phyloP scores from a whole-genome alignment of 768 basidiomycete species.

The Suillus plorans region DNA sequence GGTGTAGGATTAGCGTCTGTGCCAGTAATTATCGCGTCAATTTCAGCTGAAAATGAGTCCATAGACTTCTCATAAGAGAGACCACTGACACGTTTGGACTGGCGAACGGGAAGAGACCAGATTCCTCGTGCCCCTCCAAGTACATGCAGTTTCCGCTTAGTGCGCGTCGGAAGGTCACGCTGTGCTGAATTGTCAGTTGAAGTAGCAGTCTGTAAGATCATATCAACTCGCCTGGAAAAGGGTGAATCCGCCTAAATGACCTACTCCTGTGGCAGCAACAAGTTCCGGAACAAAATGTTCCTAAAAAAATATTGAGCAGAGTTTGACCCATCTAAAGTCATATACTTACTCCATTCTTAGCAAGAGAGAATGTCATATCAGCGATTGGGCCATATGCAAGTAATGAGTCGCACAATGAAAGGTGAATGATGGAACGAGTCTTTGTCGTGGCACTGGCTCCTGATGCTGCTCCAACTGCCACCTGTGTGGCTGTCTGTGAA shows the following conservation, averaged over 20 bases:
- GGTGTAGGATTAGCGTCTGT: constrained; percentile 85
- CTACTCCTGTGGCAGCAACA: constrained; percentile 82
- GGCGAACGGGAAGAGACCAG: constrained; percentile 79
- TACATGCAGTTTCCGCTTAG: constrained; percentile 75
- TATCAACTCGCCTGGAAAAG: constrained; percentile 66
- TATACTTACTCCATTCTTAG: constrained; percentile 63
- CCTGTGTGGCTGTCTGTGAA: constrained; percentile 33
- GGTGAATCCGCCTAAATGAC: constrained; percentile 75
- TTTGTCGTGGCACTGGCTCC: constrained; percentile 33
- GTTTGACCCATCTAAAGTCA: not conserved
- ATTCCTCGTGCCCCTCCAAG: constrained; percentile 81
- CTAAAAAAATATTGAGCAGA: constrained; percentile 33
- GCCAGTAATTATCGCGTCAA: constrained; percentile 78
- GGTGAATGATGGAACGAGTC: constrained; percentile 60
- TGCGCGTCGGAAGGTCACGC: constrained; percentile 72
- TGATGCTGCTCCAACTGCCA: constrained; percentile 39
- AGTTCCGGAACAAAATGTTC: constrained; percentile 78
- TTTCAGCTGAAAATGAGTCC: constrained; percentile 43
- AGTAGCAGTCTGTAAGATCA: not conserved
- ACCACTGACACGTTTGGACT: constrained; percentile 61
- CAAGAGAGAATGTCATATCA: constrained; percentile 72
- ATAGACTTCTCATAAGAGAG: constrained; percentile 56
- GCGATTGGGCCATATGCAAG: constrained; percentile 77
- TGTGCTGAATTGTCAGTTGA: constrained; percentile 23
- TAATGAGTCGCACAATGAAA: constrained; percentile 69